These are phyloP conservation scores for Suillus fuscotomentosus DNA, from an alignment of 768 basidiomycete genomes.

Conservation along the genomic window DNA sequence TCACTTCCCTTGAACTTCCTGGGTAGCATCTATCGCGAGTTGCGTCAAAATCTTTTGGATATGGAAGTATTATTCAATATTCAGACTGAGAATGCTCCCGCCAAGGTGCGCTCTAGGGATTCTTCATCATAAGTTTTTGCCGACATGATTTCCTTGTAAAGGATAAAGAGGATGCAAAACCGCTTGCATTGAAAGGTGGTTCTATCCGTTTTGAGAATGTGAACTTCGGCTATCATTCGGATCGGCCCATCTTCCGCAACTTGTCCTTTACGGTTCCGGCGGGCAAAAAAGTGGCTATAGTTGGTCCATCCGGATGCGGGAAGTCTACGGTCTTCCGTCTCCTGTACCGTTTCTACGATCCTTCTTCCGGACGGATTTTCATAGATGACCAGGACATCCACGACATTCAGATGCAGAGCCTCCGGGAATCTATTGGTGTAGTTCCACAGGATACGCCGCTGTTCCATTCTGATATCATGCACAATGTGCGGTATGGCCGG, in stretches of 20 bases:
- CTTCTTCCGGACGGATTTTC: constrained; percentile 72
- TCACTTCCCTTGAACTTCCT: constrained; percentile 96
- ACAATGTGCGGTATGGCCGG: constrained; percentile 92
- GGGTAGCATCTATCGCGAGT: constrained; percentile 95
- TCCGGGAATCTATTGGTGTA: constrained; percentile 81
- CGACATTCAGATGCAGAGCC: constrained; percentile 64
- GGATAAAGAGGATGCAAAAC: constrained; percentile 69
- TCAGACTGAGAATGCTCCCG: constrained; percentile 74
- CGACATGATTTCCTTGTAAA: constrained; percentile 25
- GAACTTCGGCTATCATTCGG: constrained; percentile 87
- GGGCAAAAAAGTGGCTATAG: constrained; percentile 95
- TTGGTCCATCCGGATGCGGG: constrained; percentile 95
- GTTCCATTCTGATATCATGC: constrained; percentile 93
- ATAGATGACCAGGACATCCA: constrained; percentile 88
- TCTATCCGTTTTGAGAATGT: constrained; percentile 93
- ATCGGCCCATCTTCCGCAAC: constrained; percentile 86
- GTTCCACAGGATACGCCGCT: constrained; percentile 98
- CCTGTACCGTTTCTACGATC: constrained; percentile 92
- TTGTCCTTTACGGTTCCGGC: constrained; percentile 91
- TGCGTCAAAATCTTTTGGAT: constrained; percentile 93
- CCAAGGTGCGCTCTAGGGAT: constrained; percentile 43
- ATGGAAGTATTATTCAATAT: constrained; percentile 96
- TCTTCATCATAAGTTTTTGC: neutral
- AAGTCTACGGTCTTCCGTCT: constrained; percentile 97
- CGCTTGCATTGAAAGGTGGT: constrained; percentile 73